phyloP scores from a whole-genome alignment of 495 filamentous ascomycete species.

The Parmelia sp. region DNA sequence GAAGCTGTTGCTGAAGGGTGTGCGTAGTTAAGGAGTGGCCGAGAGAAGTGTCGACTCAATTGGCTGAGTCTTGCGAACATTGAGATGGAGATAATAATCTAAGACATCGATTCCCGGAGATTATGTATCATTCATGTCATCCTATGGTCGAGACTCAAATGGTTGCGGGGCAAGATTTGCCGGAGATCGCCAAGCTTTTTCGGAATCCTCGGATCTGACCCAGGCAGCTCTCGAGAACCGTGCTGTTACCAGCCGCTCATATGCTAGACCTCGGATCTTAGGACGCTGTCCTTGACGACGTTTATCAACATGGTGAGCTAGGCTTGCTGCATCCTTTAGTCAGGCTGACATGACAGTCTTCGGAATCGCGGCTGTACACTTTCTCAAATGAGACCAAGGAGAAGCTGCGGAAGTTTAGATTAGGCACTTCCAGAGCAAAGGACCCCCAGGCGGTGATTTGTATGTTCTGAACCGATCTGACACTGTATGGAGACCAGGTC shows the following conservation, averaged over 20 bases:
- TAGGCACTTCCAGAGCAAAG: constrained; percentile 81
- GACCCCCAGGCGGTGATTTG: constrained; percentile 88
- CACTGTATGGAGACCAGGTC: constrained; percentile 12
- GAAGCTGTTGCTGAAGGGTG: constrained; percentile 43
- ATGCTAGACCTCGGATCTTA: too few species aligned
- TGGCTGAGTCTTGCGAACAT: constrained; percentile 76
- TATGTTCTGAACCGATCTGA: constrained; percentile 44
- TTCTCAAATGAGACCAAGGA: constrained; percentile 85
- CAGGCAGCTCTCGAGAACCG: not conserved
- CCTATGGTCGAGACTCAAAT: not conserved
- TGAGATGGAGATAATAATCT: not conserved
- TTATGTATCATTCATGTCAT: not conserved
- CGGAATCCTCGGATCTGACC: not conserved
- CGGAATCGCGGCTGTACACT: constrained; percentile 85
- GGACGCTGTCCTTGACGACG: not conserved
- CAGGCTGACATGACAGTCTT: constrained; percentile 32
- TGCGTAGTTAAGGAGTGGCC: constrained; percentile 50
- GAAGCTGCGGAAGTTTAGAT: constrained; percentile 83
- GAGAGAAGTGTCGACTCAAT: constrained; percentile 64
- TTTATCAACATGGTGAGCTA: constrained; percentile 4
- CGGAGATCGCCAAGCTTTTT: constrained; percentile 1
- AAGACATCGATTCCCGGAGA: not conserved
- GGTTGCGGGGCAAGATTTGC: not conserved
- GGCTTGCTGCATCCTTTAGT: not conserved
- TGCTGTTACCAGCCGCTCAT: not conserved